Evolutionary conservation across 192 early-diverging fungal species (phyloP).

Genomic region (Backusella australiensis): DNA sequence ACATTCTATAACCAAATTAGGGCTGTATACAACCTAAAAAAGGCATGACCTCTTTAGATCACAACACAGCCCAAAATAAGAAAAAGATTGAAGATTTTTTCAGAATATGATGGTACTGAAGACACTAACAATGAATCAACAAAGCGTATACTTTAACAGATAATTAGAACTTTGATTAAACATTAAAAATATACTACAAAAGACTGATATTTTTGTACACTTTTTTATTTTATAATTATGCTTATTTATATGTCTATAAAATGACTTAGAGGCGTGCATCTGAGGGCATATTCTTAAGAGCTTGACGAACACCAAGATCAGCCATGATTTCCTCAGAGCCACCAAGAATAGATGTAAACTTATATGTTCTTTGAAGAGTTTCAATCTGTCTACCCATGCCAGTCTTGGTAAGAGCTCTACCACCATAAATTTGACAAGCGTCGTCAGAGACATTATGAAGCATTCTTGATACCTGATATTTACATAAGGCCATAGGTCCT

Average conservation of each 20-base stretch:
- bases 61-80: background rate
- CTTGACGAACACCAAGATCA: constrained; percentile 43
- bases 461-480: constrained; percentile 55
- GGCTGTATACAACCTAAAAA: background rate
- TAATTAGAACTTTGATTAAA: background rate
- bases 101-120: background rate
- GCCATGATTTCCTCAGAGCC: constrained; percentile 52
- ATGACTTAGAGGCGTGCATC: constrained; percentile 24
- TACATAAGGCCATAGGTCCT: constrained; percentile 62
- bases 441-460: constrained; percentile 59
- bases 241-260: background rate
- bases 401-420: constrained; percentile 63
- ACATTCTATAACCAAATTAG: background rate
- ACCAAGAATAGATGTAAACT: constrained; percentile 39
- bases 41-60: background rate
- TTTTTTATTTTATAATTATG: background rate
- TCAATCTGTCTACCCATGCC: constrained; percentile 72
- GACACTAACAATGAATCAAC: background rate
- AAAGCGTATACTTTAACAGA: background rate
- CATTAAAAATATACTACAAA: background rate
- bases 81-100: background rate
- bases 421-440: constrained; percentile 72
- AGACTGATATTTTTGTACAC: no score
- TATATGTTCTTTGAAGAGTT: constrained; percentile 61
- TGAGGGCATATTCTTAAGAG: constrained; percentile 27